Evolutionary conservation across 768 basidiomycete species (phyloP), one percentile per base, ranked within the genome.

Genomic region (Mycena indigotica): DNA sequence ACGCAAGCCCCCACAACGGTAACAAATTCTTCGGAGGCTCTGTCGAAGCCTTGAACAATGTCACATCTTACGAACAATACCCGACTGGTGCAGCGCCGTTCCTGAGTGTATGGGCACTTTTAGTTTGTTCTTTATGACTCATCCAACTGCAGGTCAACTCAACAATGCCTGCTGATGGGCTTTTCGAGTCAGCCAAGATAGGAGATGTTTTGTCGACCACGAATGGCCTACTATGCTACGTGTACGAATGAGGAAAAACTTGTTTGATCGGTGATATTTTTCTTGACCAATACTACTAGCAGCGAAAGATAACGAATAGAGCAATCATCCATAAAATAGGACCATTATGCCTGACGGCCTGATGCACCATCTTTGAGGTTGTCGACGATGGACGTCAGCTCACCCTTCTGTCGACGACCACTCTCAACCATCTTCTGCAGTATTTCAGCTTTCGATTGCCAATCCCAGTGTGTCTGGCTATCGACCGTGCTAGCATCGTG

Each of bases 171-270:
- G 55, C 67, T 5, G 70, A 73, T 19, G 71, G 71, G 3, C 41
- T 75, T 51, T 72, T 70, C 48, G 60, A 64, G 12, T 57, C 69
- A 28, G 56, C 64, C 3, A 67, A 30, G 8, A 69, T 76, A 21
- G 29, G 52, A 10, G 68, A 71, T 41, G 67, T 75, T 5, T 52
- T 76, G 51, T 62, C 67, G 53, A 75, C 73, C 4, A 73, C 68
- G 2, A 64, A 60, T 17, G 73, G 70, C 3, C 56, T 65, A 38
- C 65, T 75, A 28, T 76, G 75, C 62, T 76, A 76, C 53, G 64
- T 67, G 5, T 76, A 76, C 52, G 72, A 72, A 55, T 75, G 45
- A n/a, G n/a, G 35, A 51, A 24, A n/a, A n/a, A n/a, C n/a, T n/a
- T n/a, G n/a, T n/a, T n/a, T n/a, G n/a, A n/a, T n/a, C n/a, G n/a